Percentiles rank a stretch among this genome's conserved stretches.
phyloP scores from a whole-genome alignment of 23 red algal species.

The Cyanidiococcus yangmingshanensis region DNA sequence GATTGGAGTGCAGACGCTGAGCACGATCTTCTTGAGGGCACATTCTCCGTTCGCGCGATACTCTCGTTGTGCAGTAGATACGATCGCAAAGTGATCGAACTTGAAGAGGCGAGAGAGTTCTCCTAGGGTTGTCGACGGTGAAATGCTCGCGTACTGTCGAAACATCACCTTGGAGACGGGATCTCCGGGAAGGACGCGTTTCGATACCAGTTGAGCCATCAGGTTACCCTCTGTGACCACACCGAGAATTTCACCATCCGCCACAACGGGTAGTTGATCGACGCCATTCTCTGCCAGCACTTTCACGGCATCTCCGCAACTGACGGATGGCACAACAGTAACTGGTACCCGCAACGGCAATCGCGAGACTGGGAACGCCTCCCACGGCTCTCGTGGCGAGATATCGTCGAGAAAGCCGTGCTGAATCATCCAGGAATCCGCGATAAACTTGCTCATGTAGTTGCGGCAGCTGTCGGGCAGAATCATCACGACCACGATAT shows the following conservation, averaged over 20 bases:
- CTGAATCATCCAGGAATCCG: slow-evolving; percentile 28
- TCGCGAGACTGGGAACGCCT: slow-evolving; percentile 21
- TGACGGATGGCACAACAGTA: slow-evolving; percentile 11
- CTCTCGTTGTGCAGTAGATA: slow-evolving; percentile 12
- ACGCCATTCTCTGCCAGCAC: slow-evolving; percentile 21
- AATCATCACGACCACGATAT: slow-evolving; percentile 20
- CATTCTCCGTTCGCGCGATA: slow-evolving; percentile 21
- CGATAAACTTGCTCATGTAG: slow-evolving; percentile 31
- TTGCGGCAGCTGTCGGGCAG: slow-evolving; percentile 29
- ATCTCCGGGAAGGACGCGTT: slow-evolving; percentile 19
- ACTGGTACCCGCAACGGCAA: slow-evolving; percentile 29
- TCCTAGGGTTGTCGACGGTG: slow-evolving; percentile 23
- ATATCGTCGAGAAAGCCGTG: slow-evolving; percentile 23
- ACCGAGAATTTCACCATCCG: slow-evolving; percentile 25
- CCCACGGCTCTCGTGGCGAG: slow-evolving; percentile 24
- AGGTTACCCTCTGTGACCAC: slow-evolving; percentile 36
- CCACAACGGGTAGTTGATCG: slow-evolving; percentile 34
- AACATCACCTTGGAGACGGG: slow-evolving; percentile 27
- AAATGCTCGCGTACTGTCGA: slow-evolving; percentile 25
- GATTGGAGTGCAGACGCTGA: slow-evolving; percentile 29
- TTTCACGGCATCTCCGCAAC: slow-evolving; percentile 29
- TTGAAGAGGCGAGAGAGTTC: slow-evolving; percentile 33
- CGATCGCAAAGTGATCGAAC: slow-evolving; percentile 32
- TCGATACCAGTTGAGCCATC: slow-evolving; percentile 22
- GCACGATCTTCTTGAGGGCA: slow-evolving; percentile 18